A percentile compares a stretch with the other conserved stretches of the same genome.
Conservation (phyloP, 2,329 filamentous ascomycete species). For the Hypocreales sp. region DNA sequence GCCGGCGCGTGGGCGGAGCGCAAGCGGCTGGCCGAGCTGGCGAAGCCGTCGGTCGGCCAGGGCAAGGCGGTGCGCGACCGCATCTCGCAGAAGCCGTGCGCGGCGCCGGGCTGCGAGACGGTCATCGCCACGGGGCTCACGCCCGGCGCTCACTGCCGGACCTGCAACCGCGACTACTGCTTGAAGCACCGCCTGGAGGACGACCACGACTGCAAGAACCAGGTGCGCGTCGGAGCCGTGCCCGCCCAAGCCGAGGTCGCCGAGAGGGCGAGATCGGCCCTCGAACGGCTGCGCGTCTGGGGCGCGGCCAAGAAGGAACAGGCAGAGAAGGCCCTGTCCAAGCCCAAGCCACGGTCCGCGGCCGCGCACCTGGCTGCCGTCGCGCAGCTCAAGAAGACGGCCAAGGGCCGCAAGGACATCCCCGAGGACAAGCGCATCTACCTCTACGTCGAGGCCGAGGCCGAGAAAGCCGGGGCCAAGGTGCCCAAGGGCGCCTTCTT, state of each 20-base stretch:
- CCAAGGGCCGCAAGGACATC: slow-evolving; percentile 79
- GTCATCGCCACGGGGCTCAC: slow-evolving; percentile 52
- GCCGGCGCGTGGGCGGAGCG: slow-evolving; percentile 47
- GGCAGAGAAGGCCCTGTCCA: slow-evolving; percentile 41
- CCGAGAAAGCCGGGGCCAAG: slow-evolving; percentile 70
- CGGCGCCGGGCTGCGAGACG: slow-evolving; percentile 50
- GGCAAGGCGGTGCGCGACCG: slow-evolving; percentile 37
- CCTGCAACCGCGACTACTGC: slow-evolving; percentile 61
- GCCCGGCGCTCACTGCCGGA: slow-evolving; percentile 54
- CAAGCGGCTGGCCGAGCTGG: slow-evolving; percentile 36
- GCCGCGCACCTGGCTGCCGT: slow-evolving; percentile 53
- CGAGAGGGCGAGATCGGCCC: slow-evolving; percentile 56
- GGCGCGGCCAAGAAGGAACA: slow-evolving; percentile 56
- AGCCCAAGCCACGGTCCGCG: slow-evolving; percentile 44
- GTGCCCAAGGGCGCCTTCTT: slow-evolving; percentile 70
- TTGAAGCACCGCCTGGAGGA: slow-evolving; percentile 61
- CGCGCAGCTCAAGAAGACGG: slow-evolving; percentile 67
- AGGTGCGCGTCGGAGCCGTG: slow-evolving; percentile 41
- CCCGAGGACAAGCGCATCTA: slow-evolving; percentile 77
- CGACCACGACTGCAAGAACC: slow-evolving; percentile 72
- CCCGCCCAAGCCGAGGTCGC: slow-evolving; percentile 27
- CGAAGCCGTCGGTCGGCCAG: slow-evolving; percentile 36
- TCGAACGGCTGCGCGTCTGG: slow-evolving; percentile 69
- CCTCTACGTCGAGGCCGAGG: slow-evolving; percentile 77
- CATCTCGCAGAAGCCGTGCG: slow-evolving; percentile 51